Conservation (phyloP, 1,284 basidiomycete species). For the Irpex sp. region DNA sequence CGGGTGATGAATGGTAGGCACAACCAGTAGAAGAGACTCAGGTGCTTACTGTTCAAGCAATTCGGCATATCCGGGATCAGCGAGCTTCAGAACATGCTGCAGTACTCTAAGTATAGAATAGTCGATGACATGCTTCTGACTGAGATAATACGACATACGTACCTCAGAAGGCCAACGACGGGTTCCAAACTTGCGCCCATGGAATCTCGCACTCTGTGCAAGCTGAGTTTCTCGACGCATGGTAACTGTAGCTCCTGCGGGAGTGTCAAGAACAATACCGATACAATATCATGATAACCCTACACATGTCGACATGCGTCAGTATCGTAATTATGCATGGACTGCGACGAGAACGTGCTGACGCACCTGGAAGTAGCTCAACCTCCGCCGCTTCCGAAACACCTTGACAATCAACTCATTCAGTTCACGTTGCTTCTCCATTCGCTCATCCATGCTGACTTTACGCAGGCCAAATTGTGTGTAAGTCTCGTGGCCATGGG, state of each 20-base stretch:
- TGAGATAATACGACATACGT: slow-evolving; percentile 13
- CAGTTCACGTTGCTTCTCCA: slow-evolving; percentile 61
- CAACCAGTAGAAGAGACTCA: background rate
- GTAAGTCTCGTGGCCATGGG: slow-evolving; percentile 1
- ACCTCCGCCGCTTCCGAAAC: slow-evolving; percentile 67
- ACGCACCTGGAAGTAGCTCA: slow-evolving; percentile 84
- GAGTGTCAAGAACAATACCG: slow-evolving; percentile 82
- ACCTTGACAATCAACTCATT: slow-evolving; percentile 74
- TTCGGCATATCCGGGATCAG: slow-evolving; percentile 68
- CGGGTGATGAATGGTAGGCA: background rate
- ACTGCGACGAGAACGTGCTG: background rate
- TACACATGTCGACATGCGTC: slow-evolving; percentile 24
- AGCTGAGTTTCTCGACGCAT: slow-evolving; percentile 69
- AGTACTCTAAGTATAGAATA: slow-evolving; percentile 46
- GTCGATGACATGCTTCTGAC: background rate
- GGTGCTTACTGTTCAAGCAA: slow-evolving; percentile 62
- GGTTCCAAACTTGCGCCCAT: slow-evolving; percentile 87
- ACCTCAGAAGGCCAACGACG: slow-evolving; percentile 81
- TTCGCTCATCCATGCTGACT: slow-evolving; percentile 28
- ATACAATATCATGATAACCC: slow-evolving; percentile 93
- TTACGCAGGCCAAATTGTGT: background rate
- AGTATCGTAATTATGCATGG: background rate
- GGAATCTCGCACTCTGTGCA: slow-evolving; percentile 83
- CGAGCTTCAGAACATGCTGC: slow-evolving; percentile 64
- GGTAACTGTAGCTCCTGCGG: slow-evolving; percentile 53